phyloP scores from a whole-genome alignment of 2,329 filamentous ascomycete genomes.

The Ploettnerulaceae sp. region DNA sequence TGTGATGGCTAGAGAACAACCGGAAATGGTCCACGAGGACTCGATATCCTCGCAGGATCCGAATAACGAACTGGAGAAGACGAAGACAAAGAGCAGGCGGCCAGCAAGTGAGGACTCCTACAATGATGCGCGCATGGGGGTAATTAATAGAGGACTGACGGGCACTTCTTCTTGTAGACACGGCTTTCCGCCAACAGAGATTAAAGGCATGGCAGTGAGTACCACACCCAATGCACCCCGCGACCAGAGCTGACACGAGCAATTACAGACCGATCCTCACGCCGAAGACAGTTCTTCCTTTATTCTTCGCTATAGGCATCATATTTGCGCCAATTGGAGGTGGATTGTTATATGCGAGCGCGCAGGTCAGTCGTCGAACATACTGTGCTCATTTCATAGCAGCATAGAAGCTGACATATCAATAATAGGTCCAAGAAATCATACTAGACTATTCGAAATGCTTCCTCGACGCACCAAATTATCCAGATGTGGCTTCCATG shows the following conservation, averaged over 20 bases:
- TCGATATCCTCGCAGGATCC: slow-evolving; percentile 53
- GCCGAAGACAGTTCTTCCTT: slow-evolving; percentile 84
- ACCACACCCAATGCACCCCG: slow-evolving; percentile 11
- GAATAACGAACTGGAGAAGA: slow-evolving; percentile 49
- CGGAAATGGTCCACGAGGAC: slow-evolving; percentile 36
- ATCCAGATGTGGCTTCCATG: slow-evolving; percentile 45
- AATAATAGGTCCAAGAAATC: slow-evolving; percentile 75
- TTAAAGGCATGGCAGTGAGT: slow-evolving; percentile 97
- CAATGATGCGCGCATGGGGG: slow-evolving; percentile 9
- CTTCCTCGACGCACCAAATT: slow-evolving; percentile 47
- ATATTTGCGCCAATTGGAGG: slow-evolving; percentile 94
- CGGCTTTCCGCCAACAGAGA: slow-evolving; percentile 92
- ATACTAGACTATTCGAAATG: slow-evolving; percentile 88
- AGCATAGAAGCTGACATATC: slow-evolving; percentile 14
- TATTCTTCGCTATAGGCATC: slow-evolving; percentile 86
- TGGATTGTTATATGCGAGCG: slow-evolving; percentile 78
- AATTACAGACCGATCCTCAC: slow-evolving; percentile 77
- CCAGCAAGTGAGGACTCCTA: slow-evolving; percentile 66
- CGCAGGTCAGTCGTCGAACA: slow-evolving; percentile 51
- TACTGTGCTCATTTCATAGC: not conserved
- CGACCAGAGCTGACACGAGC: slow-evolving; percentile 20
- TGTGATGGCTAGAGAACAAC: slow-evolving; percentile 31
- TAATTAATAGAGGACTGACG: slow-evolving; percentile 21
- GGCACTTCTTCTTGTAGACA: slow-evolving; percentile 56
- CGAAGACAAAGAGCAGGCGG: slow-evolving; percentile 85